phyloP scores from a whole-genome alignment of 2,329 filamentous ascomycete species.

The Arachnopeziza araneosa region DNA sequence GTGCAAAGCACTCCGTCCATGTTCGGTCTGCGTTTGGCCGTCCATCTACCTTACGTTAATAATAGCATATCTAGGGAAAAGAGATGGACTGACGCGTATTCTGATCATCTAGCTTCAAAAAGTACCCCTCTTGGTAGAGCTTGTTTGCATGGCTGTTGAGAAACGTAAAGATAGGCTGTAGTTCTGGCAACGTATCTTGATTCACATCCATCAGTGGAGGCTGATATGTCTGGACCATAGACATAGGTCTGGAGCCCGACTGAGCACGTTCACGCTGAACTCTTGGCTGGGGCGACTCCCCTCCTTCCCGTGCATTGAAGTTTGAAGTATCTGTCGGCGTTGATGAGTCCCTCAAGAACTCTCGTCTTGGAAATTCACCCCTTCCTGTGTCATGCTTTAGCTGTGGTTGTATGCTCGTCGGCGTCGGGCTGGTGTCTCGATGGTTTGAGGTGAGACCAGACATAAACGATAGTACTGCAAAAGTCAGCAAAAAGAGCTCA shows the following conservation, averaged over 20 bases:
- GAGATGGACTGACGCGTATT: conserved; percentile 67
- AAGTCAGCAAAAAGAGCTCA: neutral
- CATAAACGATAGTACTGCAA: conserved; percentile 80
- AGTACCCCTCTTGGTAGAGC: conserved; percentile 96
- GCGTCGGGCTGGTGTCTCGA: conserved; percentile 32
- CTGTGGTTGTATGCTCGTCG: conserved; percentile 5
- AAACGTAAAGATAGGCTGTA: conserved; percentile 89
- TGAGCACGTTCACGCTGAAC: conserved; percentile 38
- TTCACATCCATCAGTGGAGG: conserved; percentile 81
- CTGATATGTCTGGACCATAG: conserved; percentile 81
- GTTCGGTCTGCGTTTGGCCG: conserved; percentile 78
- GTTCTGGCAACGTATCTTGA: conserved; percentile 82
- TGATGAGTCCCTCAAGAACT: conserved; percentile 25
- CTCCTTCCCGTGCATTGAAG: neutral
- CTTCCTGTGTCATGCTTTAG: conserved; percentile 16
- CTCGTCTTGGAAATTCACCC: conserved; percentile 32
- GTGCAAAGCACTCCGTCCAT: conserved; percentile 96
- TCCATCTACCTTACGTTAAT: conserved; percentile 58
- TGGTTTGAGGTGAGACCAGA: conserved; percentile 64
- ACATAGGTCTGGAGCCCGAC: conserved; percentile 64
- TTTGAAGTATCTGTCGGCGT: neutral
- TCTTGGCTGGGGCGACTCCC: conserved; percentile 27
- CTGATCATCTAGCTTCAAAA: conserved; percentile 91
- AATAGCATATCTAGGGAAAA: neutral
- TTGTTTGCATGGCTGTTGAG: conserved; percentile 95